A percentile compares a stretch with the other conserved stretches of the same genome.
Evolutionary conservation across 306 rosid genomes (phyloP).

Genomic region (Pterocarpus santalinus): DNA sequence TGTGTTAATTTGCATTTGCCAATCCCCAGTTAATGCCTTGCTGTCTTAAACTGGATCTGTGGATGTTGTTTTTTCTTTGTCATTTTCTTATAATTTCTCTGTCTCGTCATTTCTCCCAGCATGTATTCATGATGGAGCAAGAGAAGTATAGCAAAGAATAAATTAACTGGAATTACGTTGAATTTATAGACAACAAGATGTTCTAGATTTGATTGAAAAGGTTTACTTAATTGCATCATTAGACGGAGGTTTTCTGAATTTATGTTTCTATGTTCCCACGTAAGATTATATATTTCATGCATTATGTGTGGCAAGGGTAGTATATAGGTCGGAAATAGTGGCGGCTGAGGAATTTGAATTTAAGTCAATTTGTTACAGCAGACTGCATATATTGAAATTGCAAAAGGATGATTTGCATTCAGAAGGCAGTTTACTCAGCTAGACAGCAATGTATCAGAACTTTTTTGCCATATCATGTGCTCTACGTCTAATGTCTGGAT

Average conservation of each 20-base stretch:
- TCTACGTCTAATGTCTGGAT: too few species aligned
- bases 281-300: too few species aligned
- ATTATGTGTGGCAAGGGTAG: too few species aligned
- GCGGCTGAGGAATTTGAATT: too few species aligned
- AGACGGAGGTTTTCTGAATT: slow-evolving; percentile 18
- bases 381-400: too few species aligned
- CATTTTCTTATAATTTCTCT: slow-evolving; percentile 29
- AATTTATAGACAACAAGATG: slow-evolving; percentile 98
- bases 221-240: slow-evolving; percentile 47
- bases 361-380: too few species aligned
- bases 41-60: slow-evolving; percentile 29
- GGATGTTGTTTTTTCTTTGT: slow-evolving; percentile 4
- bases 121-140: slow-evolving; percentile 99
- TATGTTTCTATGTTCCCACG: too few species aligned
- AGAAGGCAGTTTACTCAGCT: too few species aligned
- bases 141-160: slow-evolving; percentile 95
- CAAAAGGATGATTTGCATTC: too few species aligned
- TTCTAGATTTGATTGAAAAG: slow-evolving; percentile 97
- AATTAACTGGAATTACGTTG: slow-evolving; percentile 98
- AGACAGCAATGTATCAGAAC: too few species aligned
- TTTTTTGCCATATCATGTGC: too few species aligned
- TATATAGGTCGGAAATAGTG: too few species aligned
- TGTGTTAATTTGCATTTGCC: slow-evolving; percentile 8
- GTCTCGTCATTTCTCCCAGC: slow-evolving; percentile 64
- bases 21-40: background rate